phyloP scores from a whole-genome alignment of 768 basidiomycete species.

The Mycena indigotica region DNA sequence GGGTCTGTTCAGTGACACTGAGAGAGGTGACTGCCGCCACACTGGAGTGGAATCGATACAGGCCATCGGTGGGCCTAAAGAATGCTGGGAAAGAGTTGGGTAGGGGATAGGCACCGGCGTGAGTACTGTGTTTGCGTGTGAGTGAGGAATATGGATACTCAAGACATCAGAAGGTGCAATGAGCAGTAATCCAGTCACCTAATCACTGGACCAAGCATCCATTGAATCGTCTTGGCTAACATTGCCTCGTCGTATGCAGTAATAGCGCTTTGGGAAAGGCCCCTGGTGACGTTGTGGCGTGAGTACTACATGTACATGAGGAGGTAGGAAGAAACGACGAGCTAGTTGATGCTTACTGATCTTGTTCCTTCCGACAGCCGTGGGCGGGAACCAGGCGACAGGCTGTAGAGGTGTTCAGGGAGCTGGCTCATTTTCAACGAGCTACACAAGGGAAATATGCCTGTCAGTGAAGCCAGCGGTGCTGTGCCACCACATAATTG shows the following conservation, averaged over 20 bases:
- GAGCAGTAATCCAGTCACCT: neutral
- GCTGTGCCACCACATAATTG: slow-evolving; percentile 58
- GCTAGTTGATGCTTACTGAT: neutral
- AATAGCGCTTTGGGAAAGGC: slow-evolving; percentile 46
- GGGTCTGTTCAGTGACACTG: neutral
- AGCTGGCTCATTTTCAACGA: slow-evolving; percentile 26
- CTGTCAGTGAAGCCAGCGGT: slow-evolving; percentile 59
- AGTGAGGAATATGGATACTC: slow-evolving; percentile 11
- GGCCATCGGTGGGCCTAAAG: slow-evolving; percentile 24
- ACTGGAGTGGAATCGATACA: neutral
- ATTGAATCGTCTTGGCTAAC: neutral
- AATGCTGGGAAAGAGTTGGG: slow-evolving; percentile 62
- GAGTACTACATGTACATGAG: slow-evolving; percentile 6
- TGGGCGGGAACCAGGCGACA: slow-evolving; percentile 38
- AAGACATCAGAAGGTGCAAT: neutral
- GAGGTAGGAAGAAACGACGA: too few relatives aligned
- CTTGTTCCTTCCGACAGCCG: neutral
- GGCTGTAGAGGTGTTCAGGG: slow-evolving; percentile 35
- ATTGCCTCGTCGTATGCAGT: slow-evolving; percentile 44
- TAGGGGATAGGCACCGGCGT: slow-evolving; percentile 56
- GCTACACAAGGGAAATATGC: slow-evolving; percentile 48
- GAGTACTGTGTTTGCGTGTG: slow-evolving; percentile 38
- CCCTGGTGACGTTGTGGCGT: slow-evolving; percentile 58
- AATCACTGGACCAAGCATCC: neutral
- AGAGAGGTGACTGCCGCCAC: neutral